Conservation (phyloP, 768 basidiomycete genomes). For the Hemileccinum impolitum region DNA sequence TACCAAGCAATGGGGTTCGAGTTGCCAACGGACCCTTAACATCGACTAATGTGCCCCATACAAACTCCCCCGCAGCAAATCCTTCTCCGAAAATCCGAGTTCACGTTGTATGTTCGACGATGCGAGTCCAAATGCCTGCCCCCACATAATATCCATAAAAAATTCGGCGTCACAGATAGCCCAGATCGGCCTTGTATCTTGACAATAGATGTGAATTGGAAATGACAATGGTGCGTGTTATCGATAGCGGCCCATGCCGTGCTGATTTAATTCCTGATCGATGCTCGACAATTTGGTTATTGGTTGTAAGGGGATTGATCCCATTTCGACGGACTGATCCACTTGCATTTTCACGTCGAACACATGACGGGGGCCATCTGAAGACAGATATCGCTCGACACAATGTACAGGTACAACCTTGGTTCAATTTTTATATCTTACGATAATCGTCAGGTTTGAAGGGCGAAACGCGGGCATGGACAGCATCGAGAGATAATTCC, state of each 20-base stretch:
- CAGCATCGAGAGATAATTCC: no score
- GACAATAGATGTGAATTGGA: neutral
- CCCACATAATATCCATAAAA: slow-evolving; percentile 13
- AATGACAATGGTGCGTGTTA: neutral
- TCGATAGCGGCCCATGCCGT: slow-evolving; percentile 18
- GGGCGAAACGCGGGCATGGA: no score
- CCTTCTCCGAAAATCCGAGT: slow-evolving; percentile 16
- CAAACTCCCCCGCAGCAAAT: slow-evolving; percentile 7
- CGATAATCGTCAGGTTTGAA: no score
- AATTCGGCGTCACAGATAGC: slow-evolving; percentile 10
- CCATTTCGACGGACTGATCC: neutral
- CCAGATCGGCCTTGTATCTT: slow-evolving; percentile 13
- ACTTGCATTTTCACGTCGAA: neutral
- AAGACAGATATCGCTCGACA: no score
- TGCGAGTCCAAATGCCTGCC: neutral
- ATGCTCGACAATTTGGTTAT: slow-evolving; percentile 10
- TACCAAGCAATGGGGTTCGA: neutral
- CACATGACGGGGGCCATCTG: neutral
- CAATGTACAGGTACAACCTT: no score
- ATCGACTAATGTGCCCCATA: slow-evolving; percentile 17
- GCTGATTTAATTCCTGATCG: slow-evolving; percentile 8
- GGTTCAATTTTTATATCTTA: no score
- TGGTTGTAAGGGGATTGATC: neutral
- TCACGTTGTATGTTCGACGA: slow-evolving; percentile 10
- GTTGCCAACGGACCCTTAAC: slow-evolving; percentile 10